Conservation (phyloP, 768 basidiomycete species). For the Sporobolomyces roseus region DNA sequence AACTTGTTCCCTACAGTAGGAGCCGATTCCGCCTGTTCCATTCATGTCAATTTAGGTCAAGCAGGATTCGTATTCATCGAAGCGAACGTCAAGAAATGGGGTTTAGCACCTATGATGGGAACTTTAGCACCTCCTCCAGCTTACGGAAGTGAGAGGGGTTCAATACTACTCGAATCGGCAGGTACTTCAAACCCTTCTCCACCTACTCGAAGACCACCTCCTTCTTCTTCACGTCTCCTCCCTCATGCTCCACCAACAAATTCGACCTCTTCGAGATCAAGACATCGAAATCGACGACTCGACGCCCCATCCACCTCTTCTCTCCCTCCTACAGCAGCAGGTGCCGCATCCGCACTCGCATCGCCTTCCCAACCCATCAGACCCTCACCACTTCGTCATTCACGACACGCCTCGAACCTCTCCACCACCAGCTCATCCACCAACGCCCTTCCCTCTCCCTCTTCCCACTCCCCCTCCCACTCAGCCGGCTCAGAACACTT, state of each 20-base stretch:
- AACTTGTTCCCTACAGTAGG: constrained; percentile 97
- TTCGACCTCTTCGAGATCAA: constrained; percentile 49
- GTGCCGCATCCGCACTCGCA: constrained; percentile 9
- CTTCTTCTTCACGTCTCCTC: constrained; percentile 22
- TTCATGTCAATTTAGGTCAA: constrained; percentile 96
- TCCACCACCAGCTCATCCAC: constrained; percentile 10
- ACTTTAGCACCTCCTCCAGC: constrained; percentile 96
- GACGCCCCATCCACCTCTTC: constrained; percentile 59
- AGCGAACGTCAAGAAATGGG: constrained; percentile 99
- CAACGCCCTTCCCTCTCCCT: not conserved
- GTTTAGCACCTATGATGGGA: constrained; percentile 91
- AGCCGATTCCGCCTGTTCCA: constrained; percentile 89
- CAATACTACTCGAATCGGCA: constrained; percentile 88
- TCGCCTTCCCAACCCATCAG: constrained; percentile 43
- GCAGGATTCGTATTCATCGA: constrained; percentile 98
- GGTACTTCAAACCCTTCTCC: constrained; percentile 49
- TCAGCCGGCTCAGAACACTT: no score
- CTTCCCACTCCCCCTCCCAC: not conserved
- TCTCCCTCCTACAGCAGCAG: constrained; percentile 46
- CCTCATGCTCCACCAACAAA: not conserved
- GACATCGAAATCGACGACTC: constrained; percentile 61
- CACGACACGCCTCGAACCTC: constrained; percentile 23
- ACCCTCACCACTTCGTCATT: constrained; percentile 56
- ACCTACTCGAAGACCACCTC: constrained; percentile 55
- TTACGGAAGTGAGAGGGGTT: constrained; percentile 93